Conservation (phyloP, 768 basidiomycete genomes). For the Kwoniella mangroviensis region DNA sequence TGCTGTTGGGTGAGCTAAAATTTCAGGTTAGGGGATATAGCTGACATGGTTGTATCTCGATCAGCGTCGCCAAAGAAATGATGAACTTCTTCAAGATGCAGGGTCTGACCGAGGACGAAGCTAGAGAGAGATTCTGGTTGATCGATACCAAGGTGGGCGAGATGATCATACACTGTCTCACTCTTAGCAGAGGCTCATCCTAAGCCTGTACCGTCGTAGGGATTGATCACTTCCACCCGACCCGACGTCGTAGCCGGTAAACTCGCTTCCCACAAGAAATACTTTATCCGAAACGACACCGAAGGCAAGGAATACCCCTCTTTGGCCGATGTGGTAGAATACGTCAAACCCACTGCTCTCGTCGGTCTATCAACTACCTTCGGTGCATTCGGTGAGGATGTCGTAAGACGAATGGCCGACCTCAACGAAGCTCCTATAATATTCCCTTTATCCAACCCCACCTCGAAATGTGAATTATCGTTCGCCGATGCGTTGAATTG, state of each 20-base stretch:
- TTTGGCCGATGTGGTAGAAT: slow-evolving; percentile 75
- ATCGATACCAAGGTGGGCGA: slow-evolving; percentile 68
- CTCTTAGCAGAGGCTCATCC: not conserved
- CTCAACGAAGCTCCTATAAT: slow-evolving; percentile 79
- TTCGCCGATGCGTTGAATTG: slow-evolving; percentile 54
- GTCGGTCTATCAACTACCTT: slow-evolving; percentile 86
- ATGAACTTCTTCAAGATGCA: slow-evolving; percentile 85
- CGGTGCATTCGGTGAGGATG: slow-evolving; percentile 73
- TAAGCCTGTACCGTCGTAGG: slow-evolving; percentile 60
- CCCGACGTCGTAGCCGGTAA: slow-evolving; percentile 62
- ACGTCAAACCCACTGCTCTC: slow-evolving; percentile 84
- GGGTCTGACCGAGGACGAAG: slow-evolving; percentile 76
- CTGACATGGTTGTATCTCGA: slow-evolving; percentile 4
- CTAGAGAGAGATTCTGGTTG: slow-evolving; percentile 75
- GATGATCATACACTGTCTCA: not conserved
- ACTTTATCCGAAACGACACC: slow-evolving; percentile 83
- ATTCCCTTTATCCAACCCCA: slow-evolving; percentile 89
- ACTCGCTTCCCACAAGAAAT: slow-evolving; percentile 82
- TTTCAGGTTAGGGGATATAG: not conserved
- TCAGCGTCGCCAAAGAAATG: slow-evolving; percentile 77
- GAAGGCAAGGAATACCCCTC: slow-evolving; percentile 73
- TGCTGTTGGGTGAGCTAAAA: slow-evolving; percentile 66
- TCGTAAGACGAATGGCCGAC: slow-evolving; percentile 75
- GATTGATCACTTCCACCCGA: slow-evolving; percentile 76
- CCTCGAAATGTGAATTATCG: slow-evolving; percentile 54